Evolutionary conservation across 352 stramenopile species (phyloP).

Genomic region (Phytopythium boreale): DNA sequence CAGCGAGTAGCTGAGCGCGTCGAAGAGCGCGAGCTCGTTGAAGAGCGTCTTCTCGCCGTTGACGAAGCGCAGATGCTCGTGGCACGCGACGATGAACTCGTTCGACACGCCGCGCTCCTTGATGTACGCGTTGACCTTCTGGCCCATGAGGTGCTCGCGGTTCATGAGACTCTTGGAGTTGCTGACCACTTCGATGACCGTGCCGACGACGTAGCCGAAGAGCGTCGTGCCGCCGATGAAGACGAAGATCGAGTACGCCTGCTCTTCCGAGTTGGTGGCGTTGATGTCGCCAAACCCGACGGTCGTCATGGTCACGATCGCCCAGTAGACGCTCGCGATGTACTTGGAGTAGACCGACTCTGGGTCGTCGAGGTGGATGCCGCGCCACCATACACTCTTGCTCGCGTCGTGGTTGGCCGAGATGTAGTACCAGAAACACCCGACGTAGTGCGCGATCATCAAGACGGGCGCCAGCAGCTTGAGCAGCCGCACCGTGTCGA

Average conservation of each 20-base stretch:
- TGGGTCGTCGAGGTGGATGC: slow-evolving; percentile 52
- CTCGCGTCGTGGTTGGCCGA: slow-evolving; percentile 44
- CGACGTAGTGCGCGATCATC: slow-evolving; percentile 79
- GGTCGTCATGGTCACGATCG: slow-evolving; percentile 82
- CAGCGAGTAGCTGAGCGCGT: slow-evolving; percentile 62
- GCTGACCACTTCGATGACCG: slow-evolving; percentile 76
- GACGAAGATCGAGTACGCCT: slow-evolving; percentile 77
- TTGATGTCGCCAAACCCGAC: slow-evolving; percentile 86
- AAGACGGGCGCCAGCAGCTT: slow-evolving; percentile 65
- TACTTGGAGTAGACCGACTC: slow-evolving; percentile 62
- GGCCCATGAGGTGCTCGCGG: slow-evolving; percentile 64
- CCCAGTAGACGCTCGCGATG: slow-evolving; percentile 85
- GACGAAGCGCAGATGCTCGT: slow-evolving; percentile 71
- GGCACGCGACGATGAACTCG: slow-evolving; percentile 65
- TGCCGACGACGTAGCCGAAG: slow-evolving; percentile 80
- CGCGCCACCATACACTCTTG: slow-evolving; percentile 43
- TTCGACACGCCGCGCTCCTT: slow-evolving; percentile 72
- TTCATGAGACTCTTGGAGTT: slow-evolving; percentile 80
- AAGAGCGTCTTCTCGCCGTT: slow-evolving; percentile 75
- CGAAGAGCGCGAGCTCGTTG: slow-evolving; percentile 52
- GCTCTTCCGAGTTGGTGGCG: slow-evolving; percentile 67
- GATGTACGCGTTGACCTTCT: slow-evolving; percentile 73
- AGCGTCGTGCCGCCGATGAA: slow-evolving; percentile 80
- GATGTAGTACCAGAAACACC: slow-evolving; percentile 84
- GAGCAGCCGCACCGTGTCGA: slow-evolving; percentile 68